These are phyloP conservation scores for Syzygium jambos DNA, from an alignment of 345 rosid genomes.

Conservation along the genomic window DNA sequence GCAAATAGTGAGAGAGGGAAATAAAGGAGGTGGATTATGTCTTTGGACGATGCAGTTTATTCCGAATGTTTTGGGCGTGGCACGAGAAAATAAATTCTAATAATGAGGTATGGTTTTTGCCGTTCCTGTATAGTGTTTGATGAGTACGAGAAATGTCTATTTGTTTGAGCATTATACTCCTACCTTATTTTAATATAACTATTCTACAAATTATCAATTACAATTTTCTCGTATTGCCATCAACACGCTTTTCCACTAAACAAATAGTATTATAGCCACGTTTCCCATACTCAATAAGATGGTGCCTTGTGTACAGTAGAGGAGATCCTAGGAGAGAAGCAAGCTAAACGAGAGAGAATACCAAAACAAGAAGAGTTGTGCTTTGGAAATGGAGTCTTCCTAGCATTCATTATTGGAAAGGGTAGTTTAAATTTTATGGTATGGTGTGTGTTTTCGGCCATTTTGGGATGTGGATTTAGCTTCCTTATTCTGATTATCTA, in stretches of 20 bases:
- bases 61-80: not conserved
- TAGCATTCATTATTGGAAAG: no score
- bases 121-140: no score
- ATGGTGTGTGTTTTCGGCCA: no score
- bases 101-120: not conserved
- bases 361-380: not conserved
- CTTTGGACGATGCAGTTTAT: not conserved
- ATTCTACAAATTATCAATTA: no score
- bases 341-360: not conserved
- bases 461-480: no score
- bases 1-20: not conserved
- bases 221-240: not conserved
- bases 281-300: not conserved
- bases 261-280: not conserved
- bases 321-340: not conserved
- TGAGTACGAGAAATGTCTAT: no score
- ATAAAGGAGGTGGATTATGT: not conserved
- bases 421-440: no score
- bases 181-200: not conserved
- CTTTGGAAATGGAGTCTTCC: not conserved
- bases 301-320: not conserved
- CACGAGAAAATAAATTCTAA: not conserved
- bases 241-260: accelerated
- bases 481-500: no score
- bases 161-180: no score